phyloP scores from a whole-genome alignment of 192 early-diverging fungal genomes.

The Podila epigama region DNA sequence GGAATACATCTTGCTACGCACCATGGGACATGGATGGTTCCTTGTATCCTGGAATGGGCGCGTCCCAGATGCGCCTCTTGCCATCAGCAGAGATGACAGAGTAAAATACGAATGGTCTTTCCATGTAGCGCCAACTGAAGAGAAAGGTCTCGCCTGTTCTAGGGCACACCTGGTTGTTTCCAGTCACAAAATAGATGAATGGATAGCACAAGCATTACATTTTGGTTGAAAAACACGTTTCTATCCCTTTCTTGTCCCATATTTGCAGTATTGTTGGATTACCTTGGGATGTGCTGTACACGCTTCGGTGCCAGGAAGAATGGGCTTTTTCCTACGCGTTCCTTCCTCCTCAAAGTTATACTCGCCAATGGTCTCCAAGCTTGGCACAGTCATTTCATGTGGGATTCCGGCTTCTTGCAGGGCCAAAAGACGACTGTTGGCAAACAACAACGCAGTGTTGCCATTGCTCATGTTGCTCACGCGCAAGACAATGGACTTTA shows the following conservation, averaged over 20 bases:
- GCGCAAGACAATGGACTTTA: slow-evolving; percentile 11
- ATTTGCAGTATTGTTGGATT: neutral
- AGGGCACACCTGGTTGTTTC: slow-evolving; percentile 14
- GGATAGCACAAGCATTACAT: too few species aligned
- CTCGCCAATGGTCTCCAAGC: slow-evolving; percentile 29
- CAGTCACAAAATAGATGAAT: too few species aligned
- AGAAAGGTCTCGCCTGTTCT: slow-evolving; percentile 36
- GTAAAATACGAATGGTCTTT: slow-evolving; percentile 10
- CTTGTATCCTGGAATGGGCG: slow-evolving; percentile 8
- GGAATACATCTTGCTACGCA: neutral
- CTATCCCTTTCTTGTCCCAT: neutral
- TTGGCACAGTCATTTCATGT: slow-evolving; percentile 19
- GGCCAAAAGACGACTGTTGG: slow-evolving; percentile 18
- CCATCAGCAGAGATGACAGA: slow-evolving; percentile 33
- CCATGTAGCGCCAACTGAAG: slow-evolving; percentile 3
- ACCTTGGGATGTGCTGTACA: slow-evolving; percentile 44
- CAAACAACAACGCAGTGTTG: slow-evolving; percentile 25
- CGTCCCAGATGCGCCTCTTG: slow-evolving; percentile 15
- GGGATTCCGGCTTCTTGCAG: slow-evolving; percentile 28
- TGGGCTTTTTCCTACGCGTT: neutral
- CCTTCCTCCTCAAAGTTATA: slow-evolving; percentile 38
- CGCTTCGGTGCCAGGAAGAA: neutral
- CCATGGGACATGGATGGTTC: slow-evolving; percentile 24
- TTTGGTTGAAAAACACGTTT: neutral
- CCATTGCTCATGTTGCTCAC: slow-evolving; percentile 14